These are phyloP conservation scores for Neofusicoccum sp. DNA, from an alignment of 2,329 filamentous ascomycete species.

Conservation along the genomic window DNA sequence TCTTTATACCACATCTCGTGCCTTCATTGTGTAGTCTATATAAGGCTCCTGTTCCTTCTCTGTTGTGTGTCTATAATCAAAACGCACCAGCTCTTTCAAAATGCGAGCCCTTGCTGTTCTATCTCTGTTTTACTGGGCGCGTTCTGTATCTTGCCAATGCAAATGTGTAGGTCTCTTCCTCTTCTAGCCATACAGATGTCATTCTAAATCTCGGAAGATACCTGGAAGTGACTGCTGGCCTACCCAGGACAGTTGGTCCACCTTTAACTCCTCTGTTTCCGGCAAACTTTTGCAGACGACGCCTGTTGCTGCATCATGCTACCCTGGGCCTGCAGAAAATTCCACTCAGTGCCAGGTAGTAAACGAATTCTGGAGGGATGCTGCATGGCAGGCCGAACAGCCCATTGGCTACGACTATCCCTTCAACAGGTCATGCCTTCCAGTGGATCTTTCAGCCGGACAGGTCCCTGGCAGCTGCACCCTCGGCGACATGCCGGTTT, in stretches of 20 bases:
- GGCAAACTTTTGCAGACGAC: conserved; percentile 40
- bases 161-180: too few species aligned
- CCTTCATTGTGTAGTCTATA: too few species aligned
- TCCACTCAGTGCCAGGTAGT: not conserved
- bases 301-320: conserved; percentile 31
- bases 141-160: too few species aligned
- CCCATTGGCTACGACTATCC: conserved; percentile 1
- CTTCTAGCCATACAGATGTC: too few species aligned
- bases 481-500: conserved; percentile 30
- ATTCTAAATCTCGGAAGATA: not conserved
- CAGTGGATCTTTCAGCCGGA: not conserved
- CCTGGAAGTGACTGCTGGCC: conserved; percentile 42
- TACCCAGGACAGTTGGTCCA: conserved; percentile 29
- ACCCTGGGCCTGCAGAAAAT: not conserved
- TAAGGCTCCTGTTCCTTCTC: too few species aligned
- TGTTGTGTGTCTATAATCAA: too few species aligned
- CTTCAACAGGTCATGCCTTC: not conserved
- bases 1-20: too few species aligned
- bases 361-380: not conserved
- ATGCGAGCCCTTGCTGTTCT: too few species aligned
- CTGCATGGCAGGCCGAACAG: not conserved
- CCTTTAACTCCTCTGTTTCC: conserved; percentile 37
- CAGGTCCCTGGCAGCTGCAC: not conserved
- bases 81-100: too few species aligned
- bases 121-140: too few species aligned